Percentiles rank a stretch among this genome's conserved stretches.
phyloP scores from a whole-genome alignment of 345 rosid species.

The Moringa oleifera region DNA sequence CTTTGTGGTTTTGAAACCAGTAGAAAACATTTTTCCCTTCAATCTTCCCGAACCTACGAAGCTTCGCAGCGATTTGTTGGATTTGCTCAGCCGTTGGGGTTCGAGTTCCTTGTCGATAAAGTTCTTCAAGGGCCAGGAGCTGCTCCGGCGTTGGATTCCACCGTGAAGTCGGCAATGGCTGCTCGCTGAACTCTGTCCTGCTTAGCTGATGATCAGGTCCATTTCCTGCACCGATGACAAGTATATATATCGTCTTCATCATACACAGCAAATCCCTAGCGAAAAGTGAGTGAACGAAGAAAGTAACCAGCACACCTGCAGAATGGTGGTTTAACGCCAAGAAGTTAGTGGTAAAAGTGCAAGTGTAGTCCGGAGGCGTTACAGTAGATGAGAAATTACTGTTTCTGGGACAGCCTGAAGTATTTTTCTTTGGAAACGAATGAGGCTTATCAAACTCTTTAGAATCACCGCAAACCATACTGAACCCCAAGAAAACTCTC shows the following conservation, averaged over 20 bases:
- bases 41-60: slow-evolving; percentile 57
- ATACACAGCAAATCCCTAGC: background rate
- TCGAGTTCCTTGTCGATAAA: slow-evolving; percentile 51
- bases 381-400: no score
- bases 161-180: slow-evolving; percentile 36
- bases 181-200: slow-evolving; percentile 6
- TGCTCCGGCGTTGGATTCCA: slow-evolving; percentile 84
- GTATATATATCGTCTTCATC: no score
- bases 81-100: slow-evolving; percentile 62
- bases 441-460: slow-evolving; percentile 4
- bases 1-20: slow-evolving; percentile 82
- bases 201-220: slow-evolving; percentile 9
- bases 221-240: slow-evolving; percentile 10
- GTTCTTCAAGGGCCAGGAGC: slow-evolving; percentile 49
- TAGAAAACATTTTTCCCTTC: slow-evolving; percentile 81
- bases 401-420: background rate
- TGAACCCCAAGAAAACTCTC: no score
- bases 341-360: slow-evolving; percentile 2
- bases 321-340: slow-evolving; percentile 9
- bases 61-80: slow-evolving; percentile 55
- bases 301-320: slow-evolving; percentile 16
- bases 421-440: no score
- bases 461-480: background rate
- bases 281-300: background rate
- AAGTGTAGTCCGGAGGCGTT: background rate